Base-by-base conservation (phyloP, 495 filamentous ascomycete species). In the Monascus purpureus region DNA sequence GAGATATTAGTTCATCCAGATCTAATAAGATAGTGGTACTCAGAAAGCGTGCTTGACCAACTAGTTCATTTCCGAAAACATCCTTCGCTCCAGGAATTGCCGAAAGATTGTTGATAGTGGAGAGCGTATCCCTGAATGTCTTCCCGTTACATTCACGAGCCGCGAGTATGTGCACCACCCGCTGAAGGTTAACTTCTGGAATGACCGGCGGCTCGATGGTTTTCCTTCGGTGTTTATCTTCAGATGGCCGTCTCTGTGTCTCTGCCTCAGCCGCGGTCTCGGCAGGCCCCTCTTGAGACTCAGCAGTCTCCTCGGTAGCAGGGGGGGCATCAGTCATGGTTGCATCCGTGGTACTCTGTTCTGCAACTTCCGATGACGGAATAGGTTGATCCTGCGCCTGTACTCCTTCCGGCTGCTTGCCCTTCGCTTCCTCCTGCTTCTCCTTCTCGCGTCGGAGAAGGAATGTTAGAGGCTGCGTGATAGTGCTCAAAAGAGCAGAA, bases 41-140 rank as follows among this genome's bases (percentile, higher is more conserved):
- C 8, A 99, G 65, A 28, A 65, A 63, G 45, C 87, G 79, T 32
- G 90, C 86, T 52, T 93, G 86, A 8, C 68, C 61, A 37, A 95
- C 77, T 22, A 99, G 69, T 56, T 95, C 92, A 30, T 77, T 73
- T 17, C 88, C 88, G 52, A 99, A 96, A 6, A 90, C 66, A 39
- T 80, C 76, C 45, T 87, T 85, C 11, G 92, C 87, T 16, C 78
- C 84, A 14, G 87, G 85, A 37, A 99, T 84, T 28, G 79, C 75
- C 22, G 90, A 94, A 19, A 99, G 74, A 46, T 96, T 94, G 59
- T 93, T 94, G 65, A 99, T 96, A 6, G 90, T 88, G 12, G 92
- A 87, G 28, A 96, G 70, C 0, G 92, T 95, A 46, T 96, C 88
- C 43, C 83, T 77, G 68, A 96, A 96, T 2, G 87, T 95, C 61